phyloP scores from a whole-genome alignment of 805 yeast species.

The Kodamaea kakaduensis region DNA sequence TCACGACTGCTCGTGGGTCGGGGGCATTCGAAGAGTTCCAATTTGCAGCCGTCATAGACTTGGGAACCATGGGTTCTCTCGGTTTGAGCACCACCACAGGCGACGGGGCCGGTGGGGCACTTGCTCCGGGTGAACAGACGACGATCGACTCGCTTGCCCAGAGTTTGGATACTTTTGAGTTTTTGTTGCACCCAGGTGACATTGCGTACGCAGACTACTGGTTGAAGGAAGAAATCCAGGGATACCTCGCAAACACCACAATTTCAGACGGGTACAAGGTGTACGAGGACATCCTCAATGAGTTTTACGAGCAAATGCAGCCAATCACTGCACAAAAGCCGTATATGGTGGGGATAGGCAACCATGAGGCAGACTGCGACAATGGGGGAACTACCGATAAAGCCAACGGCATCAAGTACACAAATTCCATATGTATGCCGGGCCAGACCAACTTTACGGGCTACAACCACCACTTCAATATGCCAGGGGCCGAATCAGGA shows the following conservation, averaged over 20 bases:
- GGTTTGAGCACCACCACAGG: conserved; percentile 13
- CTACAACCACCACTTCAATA: conserved; percentile 13
- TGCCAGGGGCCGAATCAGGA: conserved; percentile 13
- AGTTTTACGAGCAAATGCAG: conserved; percentile 12
- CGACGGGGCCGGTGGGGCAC: conserved; percentile 11
- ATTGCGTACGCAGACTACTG: conserved; percentile 16
- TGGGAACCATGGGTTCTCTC: conserved; percentile 15
- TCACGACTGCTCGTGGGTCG: conserved; percentile 13
- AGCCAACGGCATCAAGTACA: conserved; percentile 5
- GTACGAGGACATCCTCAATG: conserved; percentile 15
- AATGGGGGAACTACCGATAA: conserved; percentile 9
- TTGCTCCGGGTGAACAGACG: conserved; percentile 13
- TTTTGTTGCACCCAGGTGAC: conserved; percentile 15
- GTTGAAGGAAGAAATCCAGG: conserved; percentile 13
- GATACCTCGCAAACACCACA: conserved; percentile 11
- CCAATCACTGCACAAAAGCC: conserved; percentile 14
- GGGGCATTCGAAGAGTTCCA: conserved; percentile 11
- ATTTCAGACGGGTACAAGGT: conserved; percentile 11
- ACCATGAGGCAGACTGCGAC: conserved; percentile 16
- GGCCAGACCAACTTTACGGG: conserved; percentile 16
- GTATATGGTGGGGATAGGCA: conserved; percentile 15
- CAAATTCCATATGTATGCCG: conserved; percentile 14
- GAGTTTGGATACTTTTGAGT: conserved; percentile 11
- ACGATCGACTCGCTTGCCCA: conserved; percentile 12
- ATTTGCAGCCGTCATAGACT: conserved; percentile 13